Base-by-base conservation (phyloP, 83 land plant species). In the Picea abies region DNA sequence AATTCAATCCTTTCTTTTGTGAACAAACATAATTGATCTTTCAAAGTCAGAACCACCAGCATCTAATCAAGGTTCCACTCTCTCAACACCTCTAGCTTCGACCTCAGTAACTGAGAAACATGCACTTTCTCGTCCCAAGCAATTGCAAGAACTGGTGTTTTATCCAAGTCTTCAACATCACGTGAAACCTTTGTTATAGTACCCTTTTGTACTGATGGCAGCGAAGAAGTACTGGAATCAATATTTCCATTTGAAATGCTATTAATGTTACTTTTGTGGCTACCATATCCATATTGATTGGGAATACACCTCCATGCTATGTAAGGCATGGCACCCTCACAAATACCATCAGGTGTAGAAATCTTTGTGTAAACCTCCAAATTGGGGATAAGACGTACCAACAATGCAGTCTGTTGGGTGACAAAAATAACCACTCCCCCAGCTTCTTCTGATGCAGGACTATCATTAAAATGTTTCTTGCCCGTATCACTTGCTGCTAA, bases 51-150 rank as follows among this genome's bases (percentile, higher is more conserved):
- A 29, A 29, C 29, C 29, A 29, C 92, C 84, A 97, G 68, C 89
- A 97, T 89, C 99, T 97, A 92, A 63, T 96, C 98, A 78, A 97
- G 83, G 68, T 83, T 90, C 99, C 99, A 97, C 39, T 91, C 89
- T 23, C 76, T 86, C 79, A 88, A 71, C 66, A 87, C 80, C 81
- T 91, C 92, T 64, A 96, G 82, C 79, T 94, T 92, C 71, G 97
- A 87, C 84, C 93, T 96, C 49, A 90, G 83, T 83, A 96, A 85
- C 82, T 90, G 93, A 20, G 90, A 83, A 44, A 97, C 90, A 85
- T 90, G 93, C 78, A 97, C 90, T 81, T 87, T 96, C 81, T 89
- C 85, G 80, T 95, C 99, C 98, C 99, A 97, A 63, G 96, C 98
- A 84, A 97, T 79, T 32, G 93, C 99, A 82, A 97, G 90, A 81